phyloP scores from a whole-genome alignment of 225 moss, liverwort and hornwort genomes.

The Lunularia cruciata region DNA sequence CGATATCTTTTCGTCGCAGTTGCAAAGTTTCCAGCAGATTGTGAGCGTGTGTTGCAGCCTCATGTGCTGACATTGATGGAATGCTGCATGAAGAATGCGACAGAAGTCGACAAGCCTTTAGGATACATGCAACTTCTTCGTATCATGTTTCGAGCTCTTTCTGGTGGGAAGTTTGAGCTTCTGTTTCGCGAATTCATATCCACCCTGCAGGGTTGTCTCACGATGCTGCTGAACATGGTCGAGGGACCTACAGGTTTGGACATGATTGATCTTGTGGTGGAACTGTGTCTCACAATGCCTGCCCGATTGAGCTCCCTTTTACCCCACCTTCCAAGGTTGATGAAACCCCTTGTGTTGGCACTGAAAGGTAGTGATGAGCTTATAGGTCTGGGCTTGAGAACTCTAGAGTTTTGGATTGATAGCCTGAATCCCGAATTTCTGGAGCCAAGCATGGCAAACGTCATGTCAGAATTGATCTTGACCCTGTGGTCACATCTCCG shows the following conservation, averaged over 20 bases:
- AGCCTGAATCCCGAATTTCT: slow-evolving; percentile 98
- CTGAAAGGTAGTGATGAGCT: slow-evolving; percentile 96
- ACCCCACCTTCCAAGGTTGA: slow-evolving; percentile 91
- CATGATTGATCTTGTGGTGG: slow-evolving; percentile 98
- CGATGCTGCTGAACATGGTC: slow-evolving; percentile 97
- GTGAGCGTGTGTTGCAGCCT: slow-evolving; percentile 97
- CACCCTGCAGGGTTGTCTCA: slow-evolving; percentile 93
- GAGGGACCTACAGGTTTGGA: slow-evolving; percentile 97
- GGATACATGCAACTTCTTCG: slow-evolving; percentile 99
- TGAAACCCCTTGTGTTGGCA: slow-evolving; percentile 96
- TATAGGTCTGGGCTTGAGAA: slow-evolving; percentile 83
- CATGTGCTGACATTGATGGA: slow-evolving; percentile 96
- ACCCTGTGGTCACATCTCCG: slow-evolving; percentile 99
- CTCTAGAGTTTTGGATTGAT: slow-evolving; percentile 99
- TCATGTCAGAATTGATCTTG: slow-evolving; percentile 96
- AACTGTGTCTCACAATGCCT: slow-evolving; percentile 94
- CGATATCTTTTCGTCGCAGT: slow-evolving; percentile 95
- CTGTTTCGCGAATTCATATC: slow-evolving; percentile 94
- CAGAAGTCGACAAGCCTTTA: slow-evolving; percentile 93
- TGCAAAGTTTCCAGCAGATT: slow-evolving; percentile 88
- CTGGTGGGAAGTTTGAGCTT: slow-evolving; percentile 97
- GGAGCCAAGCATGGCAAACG: slow-evolving; percentile 99
- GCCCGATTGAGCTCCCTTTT: slow-evolving; percentile 92
- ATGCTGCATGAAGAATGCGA: slow-evolving; percentile 97
- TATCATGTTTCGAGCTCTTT: slow-evolving; percentile 94